phyloP scores from a whole-genome alignment of 352 stramenopile species.

The Elongisporangium anandrum region DNA sequence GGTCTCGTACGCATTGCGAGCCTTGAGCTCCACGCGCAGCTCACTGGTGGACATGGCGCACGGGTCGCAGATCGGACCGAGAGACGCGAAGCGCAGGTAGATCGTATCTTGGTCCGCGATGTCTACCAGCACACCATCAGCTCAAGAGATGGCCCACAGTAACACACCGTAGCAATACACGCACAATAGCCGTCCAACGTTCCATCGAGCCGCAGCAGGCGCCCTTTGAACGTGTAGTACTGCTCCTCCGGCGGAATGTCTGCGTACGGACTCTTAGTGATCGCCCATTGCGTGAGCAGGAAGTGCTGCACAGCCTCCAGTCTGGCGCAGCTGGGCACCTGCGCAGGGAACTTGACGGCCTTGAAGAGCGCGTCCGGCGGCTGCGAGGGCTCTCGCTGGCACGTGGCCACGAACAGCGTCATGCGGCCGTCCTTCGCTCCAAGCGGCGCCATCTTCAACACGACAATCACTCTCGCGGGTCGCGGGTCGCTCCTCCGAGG shows the following conservation, averaged over 20 bases:
- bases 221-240: constrained; percentile 73
- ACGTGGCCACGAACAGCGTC: constrained; percentile 60
- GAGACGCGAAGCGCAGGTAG: constrained; percentile 57
- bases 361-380: constrained; percentile 27
- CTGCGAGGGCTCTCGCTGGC: constrained; percentile 23
- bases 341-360: constrained; percentile 49
- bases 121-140: constrained; percentile 22
- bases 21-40: constrained; percentile 48
- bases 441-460: background rate
- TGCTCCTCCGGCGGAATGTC: constrained; percentile 40
- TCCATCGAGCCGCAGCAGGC: constrained; percentile 54
- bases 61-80: constrained; percentile 61
- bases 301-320: constrained; percentile 53
- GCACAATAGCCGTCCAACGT: constrained; percentile 61
- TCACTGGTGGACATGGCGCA: constrained; percentile 81
- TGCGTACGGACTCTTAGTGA: constrained; percentile 51
- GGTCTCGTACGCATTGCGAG: constrained; percentile 50
- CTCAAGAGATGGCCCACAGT: background rate
- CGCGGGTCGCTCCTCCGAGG: background rate
- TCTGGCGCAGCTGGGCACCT: constrained; percentile 30
- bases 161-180: background rate
- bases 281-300: constrained; percentile 52
- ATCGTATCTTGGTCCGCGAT: constrained; percentile 68
- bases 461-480: background rate
- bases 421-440: constrained; percentile 11